Conservation (phyloP, 345 rosid genomes). For the Salix caprea region DNA sequence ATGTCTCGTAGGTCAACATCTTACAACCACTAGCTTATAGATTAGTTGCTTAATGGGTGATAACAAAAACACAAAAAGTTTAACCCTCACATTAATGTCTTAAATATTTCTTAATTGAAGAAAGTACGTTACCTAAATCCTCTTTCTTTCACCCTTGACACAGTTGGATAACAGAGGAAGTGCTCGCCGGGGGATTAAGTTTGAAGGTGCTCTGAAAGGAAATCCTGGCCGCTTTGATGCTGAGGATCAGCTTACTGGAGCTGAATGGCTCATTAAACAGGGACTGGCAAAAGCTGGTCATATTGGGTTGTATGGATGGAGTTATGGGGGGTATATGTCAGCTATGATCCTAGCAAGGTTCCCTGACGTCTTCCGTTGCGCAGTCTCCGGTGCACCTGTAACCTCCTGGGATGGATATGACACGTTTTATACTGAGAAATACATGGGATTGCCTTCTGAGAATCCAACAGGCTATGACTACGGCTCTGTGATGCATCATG, state of each 20-base stretch:
- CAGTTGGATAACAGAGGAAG: conserved; percentile 96
- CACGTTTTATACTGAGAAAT: conserved; percentile 87
- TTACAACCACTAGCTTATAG: not conserved
- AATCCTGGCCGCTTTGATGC: conserved; percentile 58
- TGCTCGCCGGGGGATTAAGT: conserved; percentile 78
- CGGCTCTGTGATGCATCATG: conserved; percentile 76
- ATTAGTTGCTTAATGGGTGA: not conserved
- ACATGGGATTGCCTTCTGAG: conserved; percentile 78
- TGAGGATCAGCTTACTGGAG: conserved; percentile 81
- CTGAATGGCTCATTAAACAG: conserved; percentile 72
- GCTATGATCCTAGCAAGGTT: conserved; percentile 58
- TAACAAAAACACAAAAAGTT: not conserved
- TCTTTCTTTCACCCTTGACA: conserved; percentile 22
- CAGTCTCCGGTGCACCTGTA: conserved; percentile 84
- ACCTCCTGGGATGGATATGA: conserved; percentile 98
- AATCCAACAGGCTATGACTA: conserved; percentile 36
- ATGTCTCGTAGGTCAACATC: not conserved
- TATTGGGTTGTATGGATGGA: conserved; percentile 83
- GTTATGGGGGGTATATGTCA: conserved; percentile 95
- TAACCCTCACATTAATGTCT: not conserved
- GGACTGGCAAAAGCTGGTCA: conserved; percentile 67
- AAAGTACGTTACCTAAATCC: not conserved
- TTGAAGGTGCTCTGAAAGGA: conserved; percentile 66
- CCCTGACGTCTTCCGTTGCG: conserved; percentile 68
- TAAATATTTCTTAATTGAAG: not conserved